Conservation (phyloP, 106 monocot genomes). For the Allium fistulosum region DNA sequence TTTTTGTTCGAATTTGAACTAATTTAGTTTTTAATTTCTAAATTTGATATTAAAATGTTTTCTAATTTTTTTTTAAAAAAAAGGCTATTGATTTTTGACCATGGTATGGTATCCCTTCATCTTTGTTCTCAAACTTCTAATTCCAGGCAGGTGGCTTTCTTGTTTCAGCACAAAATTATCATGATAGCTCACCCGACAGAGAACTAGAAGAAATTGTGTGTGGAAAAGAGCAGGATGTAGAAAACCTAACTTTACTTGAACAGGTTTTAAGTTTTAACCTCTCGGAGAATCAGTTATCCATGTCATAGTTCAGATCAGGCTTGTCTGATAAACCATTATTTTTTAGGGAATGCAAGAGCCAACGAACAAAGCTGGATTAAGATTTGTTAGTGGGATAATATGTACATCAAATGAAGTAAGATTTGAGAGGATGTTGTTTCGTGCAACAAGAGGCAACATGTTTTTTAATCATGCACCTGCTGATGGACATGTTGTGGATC, state of each 20-base stretch:
- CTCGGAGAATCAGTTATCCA: too few relatives aligned
- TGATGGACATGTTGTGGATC: constrained; percentile 79
- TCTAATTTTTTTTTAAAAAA: background rate
- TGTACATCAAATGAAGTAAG: constrained; percentile 64
- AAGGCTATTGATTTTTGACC: background rate
- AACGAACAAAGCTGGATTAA: constrained; percentile 67
- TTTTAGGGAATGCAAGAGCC: constrained; percentile 52
- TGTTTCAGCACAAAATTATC: constrained; percentile 73
- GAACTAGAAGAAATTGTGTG: constrained; percentile 73
- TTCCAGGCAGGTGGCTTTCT: constrained; percentile 98
- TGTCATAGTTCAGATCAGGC: too few relatives aligned
- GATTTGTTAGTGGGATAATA: constrained; percentile 95
- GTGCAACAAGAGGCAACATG: constrained; percentile 99
- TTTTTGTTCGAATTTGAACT: too few relatives aligned
- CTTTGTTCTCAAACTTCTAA: constrained; percentile 26
- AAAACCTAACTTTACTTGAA: constrained; percentile 50
- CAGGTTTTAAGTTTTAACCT: constrained; percentile 1
- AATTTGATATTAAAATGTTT: too few relatives aligned
- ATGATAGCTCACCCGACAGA: constrained; percentile 42
- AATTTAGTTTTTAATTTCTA: too few relatives aligned
- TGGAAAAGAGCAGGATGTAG: constrained; percentile 35
- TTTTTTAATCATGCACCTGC: constrained; percentile 93
- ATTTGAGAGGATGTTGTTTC: constrained; percentile 98
- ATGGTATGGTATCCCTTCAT: too few relatives aligned
- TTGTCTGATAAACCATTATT: constrained; percentile 6